Conservation (phyloP, 2,329 filamentous ascomycete genomes). For the Paecilomyces formosus region DNA sequence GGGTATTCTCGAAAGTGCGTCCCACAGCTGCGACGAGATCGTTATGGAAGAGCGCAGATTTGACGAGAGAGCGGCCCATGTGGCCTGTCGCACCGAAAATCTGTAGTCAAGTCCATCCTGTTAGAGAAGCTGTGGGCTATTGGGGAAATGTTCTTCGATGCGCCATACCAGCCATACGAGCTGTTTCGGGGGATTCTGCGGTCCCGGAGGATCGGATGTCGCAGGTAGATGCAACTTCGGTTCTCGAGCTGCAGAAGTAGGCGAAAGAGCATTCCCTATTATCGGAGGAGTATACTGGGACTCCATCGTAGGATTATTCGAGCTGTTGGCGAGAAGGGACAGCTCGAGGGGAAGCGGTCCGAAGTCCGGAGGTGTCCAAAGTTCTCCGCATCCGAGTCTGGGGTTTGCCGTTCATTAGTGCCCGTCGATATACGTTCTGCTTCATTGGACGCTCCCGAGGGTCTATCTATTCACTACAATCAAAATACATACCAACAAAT, state of each 20-base stretch:
- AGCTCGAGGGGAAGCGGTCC: slow-evolving; percentile 5
- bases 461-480: background rate
- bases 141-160: slow-evolving; percentile 1
- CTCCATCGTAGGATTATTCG: slow-evolving; percentile 14
- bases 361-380: slow-evolving; percentile 6
- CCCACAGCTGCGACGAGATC: slow-evolving; percentile 85
- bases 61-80: slow-evolving; percentile 85
- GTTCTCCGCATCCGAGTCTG: background rate
- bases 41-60: slow-evolving; percentile 68
- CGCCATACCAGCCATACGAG: slow-evolving; percentile 78
- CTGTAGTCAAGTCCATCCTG: slow-evolving; percentile 35
- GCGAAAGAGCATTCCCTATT: slow-evolving; percentile 9
- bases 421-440: background rate
- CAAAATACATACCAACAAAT: background rate
- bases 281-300: slow-evolving; percentile 17
- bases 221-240: slow-evolving; percentile 59
- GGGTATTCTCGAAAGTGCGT: slow-evolving; percentile 67
- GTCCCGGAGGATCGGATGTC: slow-evolving; percentile 77
- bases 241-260: slow-evolving; percentile 22
- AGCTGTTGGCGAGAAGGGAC: slow-evolving; percentile 2
- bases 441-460: too few species aligned
- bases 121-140: background rate
- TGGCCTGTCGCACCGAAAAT: slow-evolving; percentile 96
- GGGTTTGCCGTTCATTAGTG: background rate
- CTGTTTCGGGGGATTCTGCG: slow-evolving; percentile 61